Evolutionary conservation across 768 basidiomycete genomes (phyloP), one percentile per base, ranked within the genome.

Genomic region (Lactarius trivialis): DNA sequence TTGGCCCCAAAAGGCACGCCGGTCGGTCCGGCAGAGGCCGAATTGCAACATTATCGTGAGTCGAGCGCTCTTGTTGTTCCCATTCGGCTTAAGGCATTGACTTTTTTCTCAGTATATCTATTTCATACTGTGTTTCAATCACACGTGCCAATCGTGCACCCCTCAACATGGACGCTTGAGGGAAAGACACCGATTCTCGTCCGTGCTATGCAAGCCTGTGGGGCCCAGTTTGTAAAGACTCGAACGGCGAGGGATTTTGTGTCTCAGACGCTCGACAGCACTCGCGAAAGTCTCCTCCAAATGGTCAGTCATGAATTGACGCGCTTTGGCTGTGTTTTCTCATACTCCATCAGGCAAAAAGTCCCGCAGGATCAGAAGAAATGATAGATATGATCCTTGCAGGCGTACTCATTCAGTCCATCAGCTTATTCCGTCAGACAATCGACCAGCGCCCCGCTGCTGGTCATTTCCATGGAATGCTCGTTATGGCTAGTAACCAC

Each of bases 141-240:
- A 34, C 81, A 85, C 68, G 74, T 82, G 60, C 80, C 80, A 53
- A 75, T 80, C 64, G 75, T 83, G n/a, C 85, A 78, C 69, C 72
- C 71, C 21, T 71, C 78, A 52, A 84, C 78, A 36, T 82, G 79
- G 78, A 76, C 70, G 26, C 67, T 71, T 68, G 79, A 76, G 36
- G 75, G 70, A 56, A 82, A 80, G 63, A 78, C 78, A 48, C 74
- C 73, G 24, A 73, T 80, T 68, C 78, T 81, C 56, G 67, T 81
- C 53, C 78, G 73, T 33, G 75, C 76, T 30, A 82, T 80, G 82
- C 78, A 79, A 69, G 81, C 78, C 36, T 83, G 77, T 69, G 85
- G 80, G 67, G 85, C 79, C 45, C 75, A 80, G 50, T 81, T 78
- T 68, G 79, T 77, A 58, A 80, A 76, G 69, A 80, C 75, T 17